Conservation (phyloP, 2,329 filamentous ascomycete species). For the Colletotrichum sansevieriae region DNA sequence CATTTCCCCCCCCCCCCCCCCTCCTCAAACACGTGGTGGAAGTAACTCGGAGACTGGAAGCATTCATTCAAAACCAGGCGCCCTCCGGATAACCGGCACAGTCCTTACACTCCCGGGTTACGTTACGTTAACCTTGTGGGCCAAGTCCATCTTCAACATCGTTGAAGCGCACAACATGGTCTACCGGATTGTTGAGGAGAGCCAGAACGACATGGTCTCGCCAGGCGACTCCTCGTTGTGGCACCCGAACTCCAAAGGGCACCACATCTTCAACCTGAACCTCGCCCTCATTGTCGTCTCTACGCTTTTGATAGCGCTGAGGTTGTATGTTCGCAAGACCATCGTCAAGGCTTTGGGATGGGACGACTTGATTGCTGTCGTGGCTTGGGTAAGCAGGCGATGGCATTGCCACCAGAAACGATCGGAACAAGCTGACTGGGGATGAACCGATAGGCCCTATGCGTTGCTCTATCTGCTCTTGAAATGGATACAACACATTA, state of each 20-base stretch:
- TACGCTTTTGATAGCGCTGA: conserved; percentile 20
- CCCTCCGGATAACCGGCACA: conserved; percentile 12
- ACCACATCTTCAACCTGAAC: conserved; percentile 36
- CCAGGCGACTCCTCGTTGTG: conserved; percentile 5
- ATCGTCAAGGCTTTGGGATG: conserved; percentile 33
- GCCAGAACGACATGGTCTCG: conserved; percentile 3
- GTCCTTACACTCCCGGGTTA: not conserved
- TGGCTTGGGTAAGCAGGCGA: conserved; percentile 29
- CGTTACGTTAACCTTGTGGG: not conserved
- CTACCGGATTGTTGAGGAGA: conserved; percentile 1
- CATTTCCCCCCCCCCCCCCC: too few relatives aligned
- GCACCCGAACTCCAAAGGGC: conserved; percentile 28
- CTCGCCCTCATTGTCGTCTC: conserved; percentile 36
- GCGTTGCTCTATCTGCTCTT: conserved; percentile 28
- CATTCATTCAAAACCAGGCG: conserved; percentile 18
- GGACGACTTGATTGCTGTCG: conserved; percentile 30
- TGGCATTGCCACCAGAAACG: too few relatives aligned
- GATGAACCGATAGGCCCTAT: not conserved
- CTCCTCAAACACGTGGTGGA: not conserved
- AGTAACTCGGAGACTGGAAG: not conserved
- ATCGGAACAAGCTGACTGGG: not conserved
- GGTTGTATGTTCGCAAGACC: conserved; percentile 26
- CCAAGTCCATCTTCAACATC: not conserved
- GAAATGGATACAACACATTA: conserved; percentile 37
- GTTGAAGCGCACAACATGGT: conserved; percentile 9